Conservation (phyloP, 2,329 filamentous ascomycete species). For the Seiridium cupressi region DNA sequence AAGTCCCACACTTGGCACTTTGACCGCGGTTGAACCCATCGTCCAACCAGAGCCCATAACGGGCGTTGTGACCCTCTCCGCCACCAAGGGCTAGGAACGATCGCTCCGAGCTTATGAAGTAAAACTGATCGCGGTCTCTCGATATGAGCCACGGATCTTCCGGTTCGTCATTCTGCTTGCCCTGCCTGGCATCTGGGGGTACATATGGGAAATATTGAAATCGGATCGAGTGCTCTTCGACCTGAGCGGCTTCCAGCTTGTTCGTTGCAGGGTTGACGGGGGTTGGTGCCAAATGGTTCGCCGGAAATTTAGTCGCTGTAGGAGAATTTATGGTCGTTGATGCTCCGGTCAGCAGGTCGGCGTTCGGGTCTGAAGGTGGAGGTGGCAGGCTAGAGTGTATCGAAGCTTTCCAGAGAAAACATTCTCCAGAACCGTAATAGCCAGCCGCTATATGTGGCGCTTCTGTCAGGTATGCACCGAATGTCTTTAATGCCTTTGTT, state of each 20-base stretch:
- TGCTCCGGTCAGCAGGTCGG: conserved; percentile 38
- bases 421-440: conserved; percentile 96
- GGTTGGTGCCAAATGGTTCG: conserved; percentile 30
- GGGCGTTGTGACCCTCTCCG: conserved; percentile 70
- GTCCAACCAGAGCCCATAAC: conserved; percentile 92
- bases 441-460: conserved; percentile 75
- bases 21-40: conserved; percentile 81
- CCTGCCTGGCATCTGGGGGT: background rate
- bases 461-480: conserved; percentile 93
- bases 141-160: background rate
- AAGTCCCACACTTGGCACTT: conserved; percentile 82
- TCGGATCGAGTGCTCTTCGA: conserved; percentile 65
- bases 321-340: conserved; percentile 37
- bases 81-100: conserved; percentile 72
- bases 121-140: conserved; percentile 35
- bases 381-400: conserved; percentile 66
- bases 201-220: conserved; percentile 95
- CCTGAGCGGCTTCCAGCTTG: conserved; percentile 15
- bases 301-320: conserved; percentile 12
- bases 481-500: conserved; percentile 51
- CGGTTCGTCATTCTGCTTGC: background rate
- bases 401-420: conserved; percentile 83
- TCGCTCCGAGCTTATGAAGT: conserved; percentile 89
- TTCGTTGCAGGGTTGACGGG: conserved; percentile 21
- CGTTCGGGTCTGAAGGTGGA: conserved; percentile 60